Evolutionary conservation across 441 rosid species (phyloP).

Genomic region (Breynia disticha): DNA sequence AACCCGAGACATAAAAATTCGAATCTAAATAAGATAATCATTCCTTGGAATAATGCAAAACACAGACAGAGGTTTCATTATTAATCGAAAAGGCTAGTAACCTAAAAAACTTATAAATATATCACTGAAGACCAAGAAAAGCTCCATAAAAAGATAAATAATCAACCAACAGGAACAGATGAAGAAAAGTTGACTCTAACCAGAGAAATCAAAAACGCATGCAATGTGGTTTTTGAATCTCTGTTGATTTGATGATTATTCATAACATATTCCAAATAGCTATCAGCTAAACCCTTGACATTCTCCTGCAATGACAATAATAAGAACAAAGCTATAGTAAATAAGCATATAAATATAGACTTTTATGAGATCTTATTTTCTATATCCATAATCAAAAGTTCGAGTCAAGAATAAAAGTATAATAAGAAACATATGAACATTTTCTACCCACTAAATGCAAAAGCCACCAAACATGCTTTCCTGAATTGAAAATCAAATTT

Average conservation of each 20-base stretch:
- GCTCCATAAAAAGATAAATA: conserved; percentile 4
- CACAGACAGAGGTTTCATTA: too few species aligned
- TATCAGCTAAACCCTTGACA: conserved; percentile 45
- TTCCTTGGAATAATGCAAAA: too few species aligned
- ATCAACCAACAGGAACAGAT: conserved; percentile 8
- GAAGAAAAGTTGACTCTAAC: conserved; percentile 33
- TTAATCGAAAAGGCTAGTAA: too few species aligned
- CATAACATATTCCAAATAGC: conserved; percentile 64
- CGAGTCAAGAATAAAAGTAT: too few species aligned
- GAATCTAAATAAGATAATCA: too few species aligned
- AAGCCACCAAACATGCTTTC: too few species aligned
- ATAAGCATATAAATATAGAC: neutral
- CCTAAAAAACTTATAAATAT: neutral
- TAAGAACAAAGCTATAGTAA: conserved; percentile 7
- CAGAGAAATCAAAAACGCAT: conserved; percentile 88
- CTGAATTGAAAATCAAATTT: too few species aligned
- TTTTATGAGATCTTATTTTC: too few species aligned
- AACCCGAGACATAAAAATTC: too few species aligned
- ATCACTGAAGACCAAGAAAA: neutral
- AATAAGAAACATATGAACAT: too few species aligned
- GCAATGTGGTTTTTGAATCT: conserved; percentile 53
- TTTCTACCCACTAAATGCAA: too few species aligned
- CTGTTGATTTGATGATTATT: conserved; percentile 48
- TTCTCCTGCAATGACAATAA: conserved; percentile 50
- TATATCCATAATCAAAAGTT: too few species aligned